Conservation (phyloP, 164 flowering plant species). For the Aristolochia fimbriata region DNA sequence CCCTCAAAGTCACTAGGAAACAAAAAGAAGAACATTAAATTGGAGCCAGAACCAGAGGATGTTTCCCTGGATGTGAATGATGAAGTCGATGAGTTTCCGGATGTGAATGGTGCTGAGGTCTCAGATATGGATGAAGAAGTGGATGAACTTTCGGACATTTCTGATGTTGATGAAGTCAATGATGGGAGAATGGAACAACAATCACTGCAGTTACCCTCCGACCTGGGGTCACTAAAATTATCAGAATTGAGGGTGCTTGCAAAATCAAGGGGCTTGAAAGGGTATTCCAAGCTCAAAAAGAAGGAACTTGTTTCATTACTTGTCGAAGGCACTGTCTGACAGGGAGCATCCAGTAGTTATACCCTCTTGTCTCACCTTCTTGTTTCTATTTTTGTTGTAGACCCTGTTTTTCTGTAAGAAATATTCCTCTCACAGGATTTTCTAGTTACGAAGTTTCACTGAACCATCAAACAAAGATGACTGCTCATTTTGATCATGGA, state of each 20-base stretch:
- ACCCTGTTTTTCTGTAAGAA: too few relatives aligned
- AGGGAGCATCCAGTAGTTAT: background rate
- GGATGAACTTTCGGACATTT: conserved; percentile 15
- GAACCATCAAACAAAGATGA: too few relatives aligned
- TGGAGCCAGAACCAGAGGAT: conserved; percentile 14
- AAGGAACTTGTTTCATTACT: conserved; percentile 56
- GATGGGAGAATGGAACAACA: conserved; percentile 19
- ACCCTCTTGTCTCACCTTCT: too few relatives aligned
- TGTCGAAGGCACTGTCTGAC: conserved; percentile 21
- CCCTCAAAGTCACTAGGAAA: conserved; percentile 5
- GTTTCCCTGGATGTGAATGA: conserved; percentile 9
- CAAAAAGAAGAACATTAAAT: conserved; percentile 16
- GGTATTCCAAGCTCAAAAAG: conserved; percentile 84
- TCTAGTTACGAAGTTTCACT: too few relatives aligned
- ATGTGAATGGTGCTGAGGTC: conserved; percentile 3
- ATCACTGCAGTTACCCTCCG: conserved; percentile 13
- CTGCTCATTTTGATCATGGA: too few relatives aligned
- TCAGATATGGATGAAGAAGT: conserved; percentile 18
- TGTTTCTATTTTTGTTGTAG: too few relatives aligned
- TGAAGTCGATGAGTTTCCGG: conserved; percentile 1
- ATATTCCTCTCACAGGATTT: too few relatives aligned
- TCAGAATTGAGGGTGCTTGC: conserved; percentile 65
- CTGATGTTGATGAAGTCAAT: conserved; percentile 26
- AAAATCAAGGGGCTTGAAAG: conserved; percentile 79
- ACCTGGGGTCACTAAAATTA: conserved; percentile 58